Conservation (phyloP, 2,329 filamentous ascomycete genomes). For the Curvularia hawaiiensis region DNA sequence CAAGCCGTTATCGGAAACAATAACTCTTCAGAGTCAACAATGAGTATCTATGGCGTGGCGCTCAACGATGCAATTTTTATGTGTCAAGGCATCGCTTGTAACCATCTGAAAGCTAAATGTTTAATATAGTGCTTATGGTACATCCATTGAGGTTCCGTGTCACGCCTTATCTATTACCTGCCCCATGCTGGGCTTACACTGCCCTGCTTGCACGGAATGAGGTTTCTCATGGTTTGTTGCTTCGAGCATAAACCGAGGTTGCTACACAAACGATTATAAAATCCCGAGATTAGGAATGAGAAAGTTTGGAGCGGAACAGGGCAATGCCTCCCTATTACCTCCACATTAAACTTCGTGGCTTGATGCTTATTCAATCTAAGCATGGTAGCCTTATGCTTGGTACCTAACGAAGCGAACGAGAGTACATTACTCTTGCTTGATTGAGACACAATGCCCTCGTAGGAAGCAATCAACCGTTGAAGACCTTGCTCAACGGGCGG, state of each 20-base stretch:
- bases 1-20: too few species aligned
- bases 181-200: background rate
- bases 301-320: background rate
- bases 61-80: too few species aligned
- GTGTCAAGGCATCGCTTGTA: too few species aligned
- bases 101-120: background rate
- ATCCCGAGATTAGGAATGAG: background rate
- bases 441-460: background rate
- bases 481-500: background rate
- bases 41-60: too few species aligned
- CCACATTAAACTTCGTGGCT: background rate
- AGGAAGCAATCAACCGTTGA: background rate
- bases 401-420: background rate
- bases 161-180: too few species aligned
- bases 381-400: background rate
- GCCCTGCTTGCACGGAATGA: background rate
- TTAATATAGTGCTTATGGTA: background rate
- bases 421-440: background rate
- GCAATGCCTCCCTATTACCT: background rate
- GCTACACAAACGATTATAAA: background rate
- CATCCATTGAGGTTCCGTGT: too few species aligned
- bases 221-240: background rate
- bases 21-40: too few species aligned
- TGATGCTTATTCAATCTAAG: background rate
- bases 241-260: background rate